Base-by-base conservation (phyloP, 1,284 basidiomycete species). In the Vanrija pseudolonga region DNA sequence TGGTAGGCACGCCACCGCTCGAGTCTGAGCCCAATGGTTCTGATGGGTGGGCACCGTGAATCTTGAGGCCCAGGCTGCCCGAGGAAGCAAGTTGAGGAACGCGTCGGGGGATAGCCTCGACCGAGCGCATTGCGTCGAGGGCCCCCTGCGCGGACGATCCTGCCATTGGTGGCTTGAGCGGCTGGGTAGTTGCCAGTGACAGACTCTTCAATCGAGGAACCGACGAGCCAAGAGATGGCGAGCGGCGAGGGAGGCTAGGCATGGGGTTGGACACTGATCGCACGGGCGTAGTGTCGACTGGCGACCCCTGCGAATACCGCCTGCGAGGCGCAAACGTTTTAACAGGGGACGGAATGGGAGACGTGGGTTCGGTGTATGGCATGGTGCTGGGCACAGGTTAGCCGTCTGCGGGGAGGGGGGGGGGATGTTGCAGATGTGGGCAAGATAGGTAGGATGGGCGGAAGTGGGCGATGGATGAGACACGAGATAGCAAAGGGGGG, bases 301-400 rank as follows among this genome's bases (percentile, higher is more conserved):
- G 4, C 7, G 39, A 40, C 39, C 39, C 19, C 39, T n/a, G 19
- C 39, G 39, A 40, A 12, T 14, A 32, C 12, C 32, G 32, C 14
- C 32, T 32, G 32, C 32, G 32, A 9, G 32, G 32, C 32, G 32
- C 32, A 12, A 32, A 4, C 51, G 68, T 64, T 47, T 62, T 68
- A 28, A 32, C 51, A 17, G 71, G 67, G 9, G 71, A 68, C 17
- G 62, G 53, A 11, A 65, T 40, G 3, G 71, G 68, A 2, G 69
- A 69, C 7, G 66, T 67, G 12, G 74, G 74, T 41, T 70, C 67
- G 12, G 73, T 64, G 70, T 76, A 75, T 12, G 73, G 73, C 74
- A 75, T 76, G 44, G 41, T 66, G 53, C 42, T 42, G 36, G 17
- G 32, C 6, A 32, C 32, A 12, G 11, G 32, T 32, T 12, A 32